Evolutionary conservation across 805 yeast genomes (phyloP), one percentile per base, ranked within the genome.

Genomic region (Yamadazyma insecticola): DNA sequence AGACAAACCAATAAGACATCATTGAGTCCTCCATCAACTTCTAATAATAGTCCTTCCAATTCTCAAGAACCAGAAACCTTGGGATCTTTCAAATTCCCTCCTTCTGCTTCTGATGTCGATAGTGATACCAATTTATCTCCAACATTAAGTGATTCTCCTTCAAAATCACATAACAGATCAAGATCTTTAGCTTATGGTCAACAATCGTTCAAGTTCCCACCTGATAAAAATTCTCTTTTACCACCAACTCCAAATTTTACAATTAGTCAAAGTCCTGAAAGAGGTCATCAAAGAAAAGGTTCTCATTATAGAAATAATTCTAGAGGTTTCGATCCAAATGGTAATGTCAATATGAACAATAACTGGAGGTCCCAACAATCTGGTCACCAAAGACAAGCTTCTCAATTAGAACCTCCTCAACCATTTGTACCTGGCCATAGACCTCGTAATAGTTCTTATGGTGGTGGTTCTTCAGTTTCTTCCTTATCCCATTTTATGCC

Each of bases 381-480:
- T 23, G 22, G 19, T 20, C 47, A 45, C 37, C 51, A 50, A 37
- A 47, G 58, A 37, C 32, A 27, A 17, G 15, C 30, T 8, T 40
- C 48, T 5, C 45, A 61, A 50, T 48, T 61, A 31, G 64, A 60
- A 39, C 66, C 69, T 3, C 70, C 67, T 2, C 55, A 50, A 14
- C 44, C 53, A 5, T 86, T 78, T 59, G 76, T 75, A 2, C 95
- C 94, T 2, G 88, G 95, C 11, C 95, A 86, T 51, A 75, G 84
- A 47, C 67, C 78, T 12, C 74, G 90, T 44, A 75, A 59, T 44
- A 51, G 80, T 31, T 87, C 95, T 0, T 74, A 76, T 47, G 81
- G 67, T 8, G 41, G 41, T 8, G 67, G 67, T 1, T 81, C 71
- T 24, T 81, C 82, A 0, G 62, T 77, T 13, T 76, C 81, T 21